phyloP scores from a whole-genome alignment of 805 yeast species.

The Yarrowia sp. region DNA sequence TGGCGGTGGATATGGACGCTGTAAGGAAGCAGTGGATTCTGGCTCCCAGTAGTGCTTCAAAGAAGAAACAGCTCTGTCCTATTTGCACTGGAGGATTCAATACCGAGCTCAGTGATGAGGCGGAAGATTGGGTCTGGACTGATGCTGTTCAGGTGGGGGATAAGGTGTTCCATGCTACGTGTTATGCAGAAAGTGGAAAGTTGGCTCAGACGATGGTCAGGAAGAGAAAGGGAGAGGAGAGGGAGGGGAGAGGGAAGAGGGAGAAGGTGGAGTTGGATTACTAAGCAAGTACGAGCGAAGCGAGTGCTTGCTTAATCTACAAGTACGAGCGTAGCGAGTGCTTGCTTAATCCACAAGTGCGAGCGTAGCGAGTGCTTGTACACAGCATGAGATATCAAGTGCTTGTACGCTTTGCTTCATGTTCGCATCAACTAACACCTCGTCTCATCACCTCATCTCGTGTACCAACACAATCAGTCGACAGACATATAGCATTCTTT shows the following conservation, averaged over 20 bases:
- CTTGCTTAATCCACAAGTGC: not conserved
- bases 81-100: slow-evolving; percentile 65
- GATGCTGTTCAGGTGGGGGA: slow-evolving; percentile 55
- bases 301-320: no score
- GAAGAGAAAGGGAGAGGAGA: not conserved
- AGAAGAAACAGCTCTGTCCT: slow-evolving; percentile 60
- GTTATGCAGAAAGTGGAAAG: slow-evolving; percentile 59
- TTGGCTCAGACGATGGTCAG: slow-evolving; percentile 25
- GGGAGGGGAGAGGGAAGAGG: not conserved
- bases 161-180: slow-evolving; percentile 61
- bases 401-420: no score
- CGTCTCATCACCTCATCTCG: no score
- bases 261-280: slow-evolving; percentile 18
- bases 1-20: slow-evolving; percentile 36
- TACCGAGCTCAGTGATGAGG: slow-evolving; percentile 68
- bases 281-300: not conserved
- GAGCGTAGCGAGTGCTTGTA: not conserved
- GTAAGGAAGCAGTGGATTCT: slow-evolving; percentile 52
- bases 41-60: slow-evolving; percentile 63
- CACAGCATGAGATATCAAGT: no score
- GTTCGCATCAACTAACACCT: no score
- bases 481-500: not conserved
- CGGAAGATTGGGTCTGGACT: slow-evolving; percentile 81
- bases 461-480: not conserved
- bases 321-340: not conserved